Evolutionary conservation across 2,329 filamentous ascomycete species (phyloP).

Genomic region (Achaetomium macrosporum): DNA sequence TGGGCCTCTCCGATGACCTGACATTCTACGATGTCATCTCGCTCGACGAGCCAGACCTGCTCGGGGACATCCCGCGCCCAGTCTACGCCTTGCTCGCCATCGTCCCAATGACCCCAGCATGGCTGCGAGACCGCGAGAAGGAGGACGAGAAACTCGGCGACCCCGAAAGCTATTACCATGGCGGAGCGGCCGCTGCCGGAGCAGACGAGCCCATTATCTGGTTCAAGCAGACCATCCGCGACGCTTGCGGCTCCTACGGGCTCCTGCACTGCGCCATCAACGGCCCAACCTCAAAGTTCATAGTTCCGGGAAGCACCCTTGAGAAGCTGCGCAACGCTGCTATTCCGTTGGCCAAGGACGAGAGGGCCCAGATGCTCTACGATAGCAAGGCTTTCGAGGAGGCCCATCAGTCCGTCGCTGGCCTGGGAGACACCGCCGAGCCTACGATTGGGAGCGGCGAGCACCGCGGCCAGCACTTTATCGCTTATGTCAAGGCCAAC

Average conservation of each 20-base stretch:
- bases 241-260: constrained; percentile 76
- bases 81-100: constrained; percentile 74
- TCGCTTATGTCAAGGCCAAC: constrained; percentile 69
- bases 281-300: constrained; percentile 51
- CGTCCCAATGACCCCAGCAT: constrained; percentile 55
- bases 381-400: constrained; percentile 63
- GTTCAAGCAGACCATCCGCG: constrained; percentile 80
- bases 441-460: constrained; percentile 50
- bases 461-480: constrained; percentile 66
- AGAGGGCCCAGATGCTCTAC: constrained; percentile 65
- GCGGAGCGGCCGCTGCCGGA: constrained; percentile 24
- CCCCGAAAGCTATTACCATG: constrained; percentile 12
- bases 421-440: constrained; percentile 59
- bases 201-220: constrained; percentile 56
- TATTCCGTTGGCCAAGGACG: constrained; percentile 52
- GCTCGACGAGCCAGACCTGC: constrained; percentile 69
- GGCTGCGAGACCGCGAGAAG: constrained; percentile 35
- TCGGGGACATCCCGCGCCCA: constrained; percentile 70
- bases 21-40: constrained; percentile 79
- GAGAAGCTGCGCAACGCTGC: constrained; percentile 56
- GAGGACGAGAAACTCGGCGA: constrained; percentile 46
- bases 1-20: constrained; percentile 63
- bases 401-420: constrained; percentile 66
- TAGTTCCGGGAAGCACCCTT: constrained; percentile 50
- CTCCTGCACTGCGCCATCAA: constrained; percentile 70